These are phyloP conservation scores for Nemania bipapillata DNA, from an alignment of 2,329 filamentous ascomycete genomes.

Conservation along the genomic window DNA sequence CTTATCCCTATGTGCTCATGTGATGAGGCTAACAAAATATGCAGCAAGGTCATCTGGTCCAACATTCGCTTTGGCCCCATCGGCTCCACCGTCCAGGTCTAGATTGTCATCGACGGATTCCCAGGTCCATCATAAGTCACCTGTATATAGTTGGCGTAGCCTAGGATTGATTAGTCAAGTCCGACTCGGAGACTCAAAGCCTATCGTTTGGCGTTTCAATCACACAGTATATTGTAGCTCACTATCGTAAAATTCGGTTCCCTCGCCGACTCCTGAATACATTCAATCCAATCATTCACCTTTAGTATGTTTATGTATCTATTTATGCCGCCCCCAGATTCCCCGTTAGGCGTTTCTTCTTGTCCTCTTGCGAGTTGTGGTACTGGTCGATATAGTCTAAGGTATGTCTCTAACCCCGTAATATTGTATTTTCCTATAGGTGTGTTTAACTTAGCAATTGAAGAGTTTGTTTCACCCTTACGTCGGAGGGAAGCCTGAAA, in stretches of 20 bases:
- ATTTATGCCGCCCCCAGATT: not conserved
- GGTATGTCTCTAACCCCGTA: not conserved
- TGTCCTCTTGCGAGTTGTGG: not conserved
- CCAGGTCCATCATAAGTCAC: conserved; percentile 14
- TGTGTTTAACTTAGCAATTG: not conserved
- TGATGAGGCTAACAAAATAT: conserved; percentile 20
- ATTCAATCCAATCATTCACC: not conserved
- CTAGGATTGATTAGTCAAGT: conserved; percentile 14
- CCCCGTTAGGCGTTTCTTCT: not conserved
- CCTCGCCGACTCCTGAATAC: not conserved
- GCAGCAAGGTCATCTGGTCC: conserved; percentile 59
- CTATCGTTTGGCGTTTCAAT: not conserved
- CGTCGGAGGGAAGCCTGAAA: not conserved
- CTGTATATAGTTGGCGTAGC: conserved; percentile 30
- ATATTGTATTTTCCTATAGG: not conserved
- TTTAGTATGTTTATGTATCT: not conserved
- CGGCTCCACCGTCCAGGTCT: conserved; percentile 57
- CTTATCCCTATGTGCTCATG: not conserved
- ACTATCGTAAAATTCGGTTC: not conserved
- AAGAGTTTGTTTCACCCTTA: too few species aligned
- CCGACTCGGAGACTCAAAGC: not conserved
- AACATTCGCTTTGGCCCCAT: conserved; percentile 64
- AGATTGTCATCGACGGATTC: conserved; percentile 26
- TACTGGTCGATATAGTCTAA: not conserved
- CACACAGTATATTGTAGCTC: conserved; percentile 17